Evolutionary conservation across 495 filamentous ascomycete species (phyloP).

Genomic region (Penicillium herquei): DNA sequence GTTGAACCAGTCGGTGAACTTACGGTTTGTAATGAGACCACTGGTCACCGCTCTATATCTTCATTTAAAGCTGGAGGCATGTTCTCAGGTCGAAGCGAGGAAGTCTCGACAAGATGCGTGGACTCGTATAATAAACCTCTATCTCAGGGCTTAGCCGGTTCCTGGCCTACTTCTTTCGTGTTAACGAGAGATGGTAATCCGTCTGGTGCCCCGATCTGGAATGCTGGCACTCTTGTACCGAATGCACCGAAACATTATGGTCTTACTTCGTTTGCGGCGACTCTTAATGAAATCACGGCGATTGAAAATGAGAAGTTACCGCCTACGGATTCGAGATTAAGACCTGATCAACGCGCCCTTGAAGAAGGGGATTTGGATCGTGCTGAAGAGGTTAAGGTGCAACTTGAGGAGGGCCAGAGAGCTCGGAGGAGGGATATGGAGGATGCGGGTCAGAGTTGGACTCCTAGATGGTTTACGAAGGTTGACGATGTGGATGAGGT

Average conservation of each 20-base stretch:
- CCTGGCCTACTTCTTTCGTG: constrained; percentile 75
- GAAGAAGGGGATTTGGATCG: constrained; percentile 80
- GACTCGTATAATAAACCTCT: constrained; percentile 60
- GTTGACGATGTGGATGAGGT: constrained; percentile 1
- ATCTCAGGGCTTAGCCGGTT: constrained; percentile 66
- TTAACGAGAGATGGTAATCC: constrained; percentile 57
- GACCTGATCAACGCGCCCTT: constrained; percentile 88
- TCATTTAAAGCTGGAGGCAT: constrained; percentile 93
- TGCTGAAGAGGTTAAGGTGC: constrained; percentile 79
- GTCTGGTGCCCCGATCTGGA: constrained; percentile 69
- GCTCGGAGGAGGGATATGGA: constrained; percentile 73
- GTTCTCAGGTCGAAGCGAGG: constrained; percentile 93
- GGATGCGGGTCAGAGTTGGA: constrained; percentile 63
- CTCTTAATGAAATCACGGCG: constrained; percentile 81
- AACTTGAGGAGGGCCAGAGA: constrained; percentile 83
- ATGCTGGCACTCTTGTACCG: constrained; percentile 68
- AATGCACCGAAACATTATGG: constrained; percentile 79
- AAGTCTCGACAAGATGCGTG: constrained; percentile 72
- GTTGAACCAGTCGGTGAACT: constrained; percentile 91
- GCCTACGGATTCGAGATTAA: constrained; percentile 74
- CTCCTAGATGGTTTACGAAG: constrained; percentile 41
- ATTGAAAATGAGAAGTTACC: constrained; percentile 73
- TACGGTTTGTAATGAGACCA: constrained; percentile 75
- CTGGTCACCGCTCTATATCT: constrained; percentile 72
- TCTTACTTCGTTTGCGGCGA: constrained; percentile 79